These are phyloP conservation scores for Cenchrus purpureus DNA, from an alignment of 176 grass and related monocot species.

Conservation along the genomic window DNA sequence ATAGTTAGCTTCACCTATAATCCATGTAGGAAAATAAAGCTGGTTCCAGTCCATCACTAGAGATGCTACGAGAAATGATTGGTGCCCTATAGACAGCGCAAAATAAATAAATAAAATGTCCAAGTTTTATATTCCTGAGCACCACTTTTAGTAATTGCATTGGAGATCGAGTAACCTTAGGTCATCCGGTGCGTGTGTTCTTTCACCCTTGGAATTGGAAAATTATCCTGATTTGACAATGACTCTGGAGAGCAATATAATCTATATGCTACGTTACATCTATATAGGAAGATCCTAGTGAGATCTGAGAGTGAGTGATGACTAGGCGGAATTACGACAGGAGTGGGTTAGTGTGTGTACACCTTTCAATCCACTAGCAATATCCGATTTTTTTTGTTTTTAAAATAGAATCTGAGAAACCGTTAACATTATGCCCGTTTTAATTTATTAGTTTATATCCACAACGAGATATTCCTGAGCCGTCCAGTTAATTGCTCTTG, in stretches of 20 bases:
- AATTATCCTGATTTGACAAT: background rate
- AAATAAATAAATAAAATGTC: too few relatives aligned
- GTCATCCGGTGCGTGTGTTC: too few relatives aligned
- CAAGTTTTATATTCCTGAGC: too few relatives aligned
- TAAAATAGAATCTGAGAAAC: background rate
- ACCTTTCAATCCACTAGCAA: conserved; percentile 4
- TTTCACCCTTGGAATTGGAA: too few relatives aligned
- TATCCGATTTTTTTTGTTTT: background rate
- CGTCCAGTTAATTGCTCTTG: background rate
- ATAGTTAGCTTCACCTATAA: too few relatives aligned
- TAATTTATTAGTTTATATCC: background rate
- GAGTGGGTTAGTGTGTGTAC: background rate
- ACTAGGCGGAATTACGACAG: background rate
- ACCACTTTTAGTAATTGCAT: too few relatives aligned
- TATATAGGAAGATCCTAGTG: conserved; percentile 1
- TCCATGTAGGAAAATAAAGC: too few relatives aligned
- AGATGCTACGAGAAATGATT: too few relatives aligned
- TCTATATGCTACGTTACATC: background rate
- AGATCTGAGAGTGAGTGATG: conserved; percentile 19
- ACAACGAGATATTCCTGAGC: background rate
- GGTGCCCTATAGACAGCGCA: too few relatives aligned
- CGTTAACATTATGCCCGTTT: background rate
- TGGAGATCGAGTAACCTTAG: too few relatives aligned
- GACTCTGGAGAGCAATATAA: background rate
- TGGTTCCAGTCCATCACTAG: too few relatives aligned